phyloP scores from a whole-genome alignment of 306 rosid genomes.

The Canavalia ensiformis region DNA sequence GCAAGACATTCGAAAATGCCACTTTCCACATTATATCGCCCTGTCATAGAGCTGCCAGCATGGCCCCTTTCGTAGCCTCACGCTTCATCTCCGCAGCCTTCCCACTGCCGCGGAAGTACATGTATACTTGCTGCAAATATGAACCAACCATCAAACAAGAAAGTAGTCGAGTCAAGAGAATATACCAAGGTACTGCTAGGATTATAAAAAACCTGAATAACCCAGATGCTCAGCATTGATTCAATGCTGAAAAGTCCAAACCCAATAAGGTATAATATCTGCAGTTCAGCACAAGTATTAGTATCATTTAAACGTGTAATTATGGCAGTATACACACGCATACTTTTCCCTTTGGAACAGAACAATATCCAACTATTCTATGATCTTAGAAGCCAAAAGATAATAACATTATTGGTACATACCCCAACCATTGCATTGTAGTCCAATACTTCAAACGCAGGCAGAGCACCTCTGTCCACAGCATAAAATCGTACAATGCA shows the following conservation, averaged over 20 bases:
- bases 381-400: constrained; percentile 23
- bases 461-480: constrained; percentile 80
- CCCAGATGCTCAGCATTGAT: constrained; percentile 83
- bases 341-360: background rate
- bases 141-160: constrained; percentile 35
- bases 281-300: constrained; percentile 44
- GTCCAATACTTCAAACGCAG: constrained; percentile 70
- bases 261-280: constrained; percentile 88
- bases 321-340: background rate
- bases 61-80: constrained; percentile 73
- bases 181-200: background rate
- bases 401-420: constrained; percentile 45
- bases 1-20: constrained; percentile 28
- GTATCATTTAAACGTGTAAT: constrained; percentile 14
- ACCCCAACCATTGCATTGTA: constrained; percentile 68
- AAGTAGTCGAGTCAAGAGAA: constrained; percentile 18
- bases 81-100: constrained; percentile 78
- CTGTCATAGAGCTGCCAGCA: constrained; percentile 78
- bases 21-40: constrained; percentile 24
- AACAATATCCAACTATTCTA: background rate
- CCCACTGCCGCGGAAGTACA: constrained; percentile 94
- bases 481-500: constrained; percentile 47
- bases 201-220: constrained; percentile 75
- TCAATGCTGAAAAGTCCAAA: constrained; percentile 71
- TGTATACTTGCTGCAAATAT: constrained; percentile 87